Percentiles rank a stretch among this genome's conserved stretches.
Conservation (phyloP, 352 stramenopile species). For the Phytophthora sp. region DNA sequence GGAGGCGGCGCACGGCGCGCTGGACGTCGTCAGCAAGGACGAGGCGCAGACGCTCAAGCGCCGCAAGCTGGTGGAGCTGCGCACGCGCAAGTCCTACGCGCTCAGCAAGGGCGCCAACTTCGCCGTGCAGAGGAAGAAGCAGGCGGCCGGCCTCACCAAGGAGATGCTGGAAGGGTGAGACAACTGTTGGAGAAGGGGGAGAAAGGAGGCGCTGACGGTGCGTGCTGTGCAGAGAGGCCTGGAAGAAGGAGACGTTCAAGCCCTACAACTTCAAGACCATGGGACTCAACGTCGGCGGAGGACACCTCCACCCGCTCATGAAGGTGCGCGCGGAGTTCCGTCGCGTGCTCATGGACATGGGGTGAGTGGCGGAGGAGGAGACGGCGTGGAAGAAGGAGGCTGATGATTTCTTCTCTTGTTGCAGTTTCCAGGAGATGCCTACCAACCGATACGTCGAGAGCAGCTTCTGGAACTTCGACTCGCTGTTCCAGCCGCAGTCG, state of each 20-base stretch:
- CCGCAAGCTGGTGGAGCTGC: conserved; percentile 81
- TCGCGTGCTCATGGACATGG: conserved; percentile 99
- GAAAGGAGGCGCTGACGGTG: background rate
- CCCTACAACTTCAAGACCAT: conserved; percentile 99
- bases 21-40: conserved; percentile 72
- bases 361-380: conserved; percentile 46
- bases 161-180: conserved; percentile 96
- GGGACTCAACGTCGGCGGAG: conserved; percentile 93
- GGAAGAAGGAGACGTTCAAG: conserved; percentile 98
- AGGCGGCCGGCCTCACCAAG: conserved; percentile 97
- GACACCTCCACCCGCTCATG: conserved; percentile 98
- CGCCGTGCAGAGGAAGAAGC: conserved; percentile 93
- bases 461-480: conserved; percentile 99
- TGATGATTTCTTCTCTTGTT: conserved; percentile 1
- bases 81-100: conserved; percentile 94
- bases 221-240: conserved; percentile 76
- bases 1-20: conserved; percentile 51
- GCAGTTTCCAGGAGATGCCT: conserved; percentile 98
- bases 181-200: background rate
- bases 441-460: conserved; percentile 99
- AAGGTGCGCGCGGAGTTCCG: conserved; percentile 98
- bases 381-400: background rate
- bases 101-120: conserved; percentile 95
- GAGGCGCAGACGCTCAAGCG: conserved; percentile 85
- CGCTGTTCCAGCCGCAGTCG: conserved; percentile 99